Evolutionary conservation across 2,329 filamentous ascomycete genomes (phyloP).

Genomic region (Sarocladium kiliense): DNA sequence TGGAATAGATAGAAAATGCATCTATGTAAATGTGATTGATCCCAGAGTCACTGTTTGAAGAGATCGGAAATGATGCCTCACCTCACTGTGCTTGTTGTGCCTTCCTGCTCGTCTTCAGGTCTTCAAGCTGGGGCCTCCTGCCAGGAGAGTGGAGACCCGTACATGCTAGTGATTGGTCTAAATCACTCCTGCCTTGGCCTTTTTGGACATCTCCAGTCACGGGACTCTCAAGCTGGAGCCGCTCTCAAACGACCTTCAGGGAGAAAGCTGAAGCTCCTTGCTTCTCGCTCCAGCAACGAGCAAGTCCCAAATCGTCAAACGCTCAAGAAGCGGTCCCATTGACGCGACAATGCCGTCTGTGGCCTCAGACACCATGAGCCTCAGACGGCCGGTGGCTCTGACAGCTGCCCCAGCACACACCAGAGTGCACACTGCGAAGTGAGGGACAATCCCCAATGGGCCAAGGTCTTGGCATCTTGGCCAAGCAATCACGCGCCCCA

Average conservation of each 20-base stretch:
- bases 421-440: background rate
- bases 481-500: slow-evolving; percentile 9
- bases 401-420: background rate
- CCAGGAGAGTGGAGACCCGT: no score
- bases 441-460: slow-evolving; percentile 3
- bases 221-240: background rate
- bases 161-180: no score
- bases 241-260: background rate
- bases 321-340: background rate
- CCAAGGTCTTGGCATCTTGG: slow-evolving; percentile 10
- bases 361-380: background rate
- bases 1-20: no score
- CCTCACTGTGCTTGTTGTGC: no score
- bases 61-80: no score
- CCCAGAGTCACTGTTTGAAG: no score
- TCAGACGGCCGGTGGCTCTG: background rate
- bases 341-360: background rate
- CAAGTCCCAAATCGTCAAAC: no score
- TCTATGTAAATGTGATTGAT: no score
- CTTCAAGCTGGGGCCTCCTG: no score
- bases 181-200: background rate
- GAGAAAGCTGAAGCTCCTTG: no score
- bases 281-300: background rate
- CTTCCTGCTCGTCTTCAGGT: no score
- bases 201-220: background rate